A percentile compares a stretch with the other conserved stretches of the same genome.
Conservation (phyloP, 345 rosid genomes). For the Camelina sativa region DNA sequence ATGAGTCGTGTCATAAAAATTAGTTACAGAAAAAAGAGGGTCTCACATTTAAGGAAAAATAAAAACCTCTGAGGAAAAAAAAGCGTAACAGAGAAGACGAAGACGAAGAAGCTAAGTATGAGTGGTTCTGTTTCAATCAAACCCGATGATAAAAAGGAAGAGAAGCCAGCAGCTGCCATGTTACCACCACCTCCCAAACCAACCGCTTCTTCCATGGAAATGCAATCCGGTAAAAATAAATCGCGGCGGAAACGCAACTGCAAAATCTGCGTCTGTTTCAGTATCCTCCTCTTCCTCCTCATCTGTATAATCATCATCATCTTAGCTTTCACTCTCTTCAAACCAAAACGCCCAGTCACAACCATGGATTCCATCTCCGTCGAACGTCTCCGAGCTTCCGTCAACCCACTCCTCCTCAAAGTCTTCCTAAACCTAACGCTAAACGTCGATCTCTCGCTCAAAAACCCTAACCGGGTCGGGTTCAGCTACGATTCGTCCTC, state of each 20-base stretch:
- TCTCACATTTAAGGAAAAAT: neutral
- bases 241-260: slow-evolving; percentile 40
- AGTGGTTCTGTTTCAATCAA: neutral
- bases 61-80: neutral
- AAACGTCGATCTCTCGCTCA: slow-evolving; percentile 55
- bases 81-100: slow-evolving; percentile 17
- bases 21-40: neutral
- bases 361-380: slow-evolving; percentile 56
- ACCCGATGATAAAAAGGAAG: slow-evolving; percentile 23
- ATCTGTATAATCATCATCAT: slow-evolving; percentile 52
- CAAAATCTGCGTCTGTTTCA: slow-evolving; percentile 51
- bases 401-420: slow-evolving; percentile 37
- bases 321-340: slow-evolving; percentile 72
- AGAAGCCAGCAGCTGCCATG: slow-evolving; percentile 30
- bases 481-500: slow-evolving; percentile 55
- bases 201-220: slow-evolving; percentile 44
- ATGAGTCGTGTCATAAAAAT: neutral
- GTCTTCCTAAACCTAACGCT: slow-evolving; percentile 59
- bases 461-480: slow-evolving; percentile 75
- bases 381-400: slow-evolving; percentile 39
- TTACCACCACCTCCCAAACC: slow-evolving; percentile 16
- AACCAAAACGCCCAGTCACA: slow-evolving; percentile 59
- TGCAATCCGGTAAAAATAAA: slow-evolving; percentile 30
- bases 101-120: slow-evolving; percentile 7
- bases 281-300: slow-evolving; percentile 35